A percentile compares a stretch with the other conserved stretches of the same genome.
phyloP scores from a whole-genome alignment of 352 stramenopile genomes.

The Globisporangium lucens region DNA sequence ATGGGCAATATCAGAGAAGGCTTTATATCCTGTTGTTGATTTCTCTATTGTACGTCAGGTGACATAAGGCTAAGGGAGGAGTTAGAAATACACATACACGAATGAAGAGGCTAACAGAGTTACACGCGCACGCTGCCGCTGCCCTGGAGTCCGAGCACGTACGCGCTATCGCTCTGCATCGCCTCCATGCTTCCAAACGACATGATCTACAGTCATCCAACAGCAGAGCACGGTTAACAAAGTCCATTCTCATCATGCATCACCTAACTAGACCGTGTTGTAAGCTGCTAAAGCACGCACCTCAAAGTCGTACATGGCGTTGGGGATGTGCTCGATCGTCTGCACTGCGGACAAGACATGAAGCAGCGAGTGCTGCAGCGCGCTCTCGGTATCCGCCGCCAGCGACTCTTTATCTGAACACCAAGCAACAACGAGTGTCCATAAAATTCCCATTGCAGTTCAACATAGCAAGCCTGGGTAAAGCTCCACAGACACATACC shows the following conservation, averaged over 20 bases:
- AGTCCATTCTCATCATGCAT: neutral
- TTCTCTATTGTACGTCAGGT: conserved; percentile 13
- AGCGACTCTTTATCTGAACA: conserved; percentile 44
- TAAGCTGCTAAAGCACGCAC: conserved; percentile 12
- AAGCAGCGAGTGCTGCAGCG: conserved; percentile 65
- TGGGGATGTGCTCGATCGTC: conserved; percentile 75
- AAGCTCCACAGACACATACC: conserved; percentile 15
- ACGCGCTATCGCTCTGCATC: conserved; percentile 40
- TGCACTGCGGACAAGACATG: conserved; percentile 76
- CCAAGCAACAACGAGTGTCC: neutral
- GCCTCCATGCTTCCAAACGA: conserved; percentile 49
- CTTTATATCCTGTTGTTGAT: neutral
- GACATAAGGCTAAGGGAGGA: neutral
- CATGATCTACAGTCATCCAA: conserved; percentile 25
- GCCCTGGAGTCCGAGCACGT: conserved; percentile 28
- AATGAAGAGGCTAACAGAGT: conserved; percentile 11
- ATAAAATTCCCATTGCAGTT: neutral
- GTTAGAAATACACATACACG: conserved; percentile 14
- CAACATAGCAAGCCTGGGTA: too few species aligned
- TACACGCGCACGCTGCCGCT: conserved; percentile 43
- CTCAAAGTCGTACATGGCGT: conserved; percentile 85
- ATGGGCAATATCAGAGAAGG: conserved; percentile 3
- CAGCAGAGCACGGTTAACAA: neutral
- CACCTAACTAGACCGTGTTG: neutral
- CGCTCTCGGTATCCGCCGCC: conserved; percentile 54